Percentiles rank a stretch among this genome's conserved stretches.
Evolutionary conservation across 1,139 yeast genomes (phyloP).

Genomic region (Wickerhamomyces sp.): DNA sequence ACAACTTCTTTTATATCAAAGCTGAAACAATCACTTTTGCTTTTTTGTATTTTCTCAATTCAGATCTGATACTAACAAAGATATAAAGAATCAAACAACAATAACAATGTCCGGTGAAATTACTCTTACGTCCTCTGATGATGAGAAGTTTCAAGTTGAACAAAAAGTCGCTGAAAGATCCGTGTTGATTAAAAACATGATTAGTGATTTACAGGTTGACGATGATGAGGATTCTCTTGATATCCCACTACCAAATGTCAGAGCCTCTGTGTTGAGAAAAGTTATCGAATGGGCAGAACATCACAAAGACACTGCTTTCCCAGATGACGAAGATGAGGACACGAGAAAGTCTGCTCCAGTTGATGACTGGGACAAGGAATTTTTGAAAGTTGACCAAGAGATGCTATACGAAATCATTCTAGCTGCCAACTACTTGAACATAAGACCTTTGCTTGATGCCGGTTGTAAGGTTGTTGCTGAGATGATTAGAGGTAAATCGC

Average conservation of each 20-base stretch:
- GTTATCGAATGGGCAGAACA: conserved; percentile 97
- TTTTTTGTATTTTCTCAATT: not conserved
- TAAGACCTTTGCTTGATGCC: conserved; percentile 86
- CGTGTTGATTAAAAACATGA: conserved; percentile 81
- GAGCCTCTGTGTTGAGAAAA: conserved; percentile 81
- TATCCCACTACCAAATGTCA: conserved; percentile 88
- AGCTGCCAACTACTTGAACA: conserved; percentile 94
- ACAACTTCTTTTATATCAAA: too few relatives aligned
- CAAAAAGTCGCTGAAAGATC: conserved; percentile 88
- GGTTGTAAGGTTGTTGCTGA: conserved; percentile 98
- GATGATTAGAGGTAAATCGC: conserved; percentile 94
- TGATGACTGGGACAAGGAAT: conserved; percentile 95
- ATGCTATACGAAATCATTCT: conserved; percentile 95
- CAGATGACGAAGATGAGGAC: conserved; percentile 75
- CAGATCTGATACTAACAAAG: not conserved
- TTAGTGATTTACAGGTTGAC: conserved; percentile 64
- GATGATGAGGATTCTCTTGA: conserved; percentile 61
- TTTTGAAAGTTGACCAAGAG: conserved; percentile 94
- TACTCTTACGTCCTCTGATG: conserved; percentile 66
- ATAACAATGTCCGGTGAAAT: conserved; percentile 25
- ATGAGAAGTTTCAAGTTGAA: conserved; percentile 69
- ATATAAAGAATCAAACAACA: not conserved
- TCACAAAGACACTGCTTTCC: conserved; percentile 80
- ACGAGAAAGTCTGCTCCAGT: conserved; percentile 81
- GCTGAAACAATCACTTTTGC: too few relatives aligned